Evolutionary conservation across 768 basidiomycete genomes (phyloP), one percentile per base, ranked within the genome.

Genomic region (Suillus variegatus): DNA sequence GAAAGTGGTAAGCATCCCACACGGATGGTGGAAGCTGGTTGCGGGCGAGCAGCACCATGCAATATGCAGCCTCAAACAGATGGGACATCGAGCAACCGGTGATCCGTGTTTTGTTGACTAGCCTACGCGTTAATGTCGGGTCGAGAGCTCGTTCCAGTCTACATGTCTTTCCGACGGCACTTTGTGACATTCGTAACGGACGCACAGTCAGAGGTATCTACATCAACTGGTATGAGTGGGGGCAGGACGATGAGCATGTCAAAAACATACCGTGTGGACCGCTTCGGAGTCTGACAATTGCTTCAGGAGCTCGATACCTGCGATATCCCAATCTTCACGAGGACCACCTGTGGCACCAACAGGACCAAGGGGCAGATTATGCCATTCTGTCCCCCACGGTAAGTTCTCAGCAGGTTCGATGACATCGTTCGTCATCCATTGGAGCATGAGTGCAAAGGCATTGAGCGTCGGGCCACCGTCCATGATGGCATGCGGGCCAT

Each of bases 361-460:
- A 6, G 71, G 73, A 28, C 75, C 74, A 5, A 67, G 65, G 0
- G 74, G 74, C 16, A 74, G 71, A 46, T 74, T 68, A 32, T 64
- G 68, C 73, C 73, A 73, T 43, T 76, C 73, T 38, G 72, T 64
- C 14, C 40, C 67, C 62, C 66, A 69, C 3, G 51, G 52, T 3
- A 66, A 52, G 2, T 38, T 46, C 12, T 65, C 66, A 8, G 58
- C 44, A n/a, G 38, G n/a, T 35, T 64, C 46, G 2, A 28, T 18
- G 2, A 35, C 22, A 5, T 69, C 68, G 4, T 25, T 55, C 20
- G 43, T 43, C 61, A 70, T 69, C 65, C 68, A 70, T 44, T 60
- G 61, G n/a, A 70, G 60, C 65, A 70, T 61, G 18, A 67, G 64
- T 40, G 69, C 68, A n/a, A 75, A 61, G 16, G 66, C 73, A 25